Conservation (phyloP, 805 yeast species). For the Saturnispora serradocipensis region DNA sequence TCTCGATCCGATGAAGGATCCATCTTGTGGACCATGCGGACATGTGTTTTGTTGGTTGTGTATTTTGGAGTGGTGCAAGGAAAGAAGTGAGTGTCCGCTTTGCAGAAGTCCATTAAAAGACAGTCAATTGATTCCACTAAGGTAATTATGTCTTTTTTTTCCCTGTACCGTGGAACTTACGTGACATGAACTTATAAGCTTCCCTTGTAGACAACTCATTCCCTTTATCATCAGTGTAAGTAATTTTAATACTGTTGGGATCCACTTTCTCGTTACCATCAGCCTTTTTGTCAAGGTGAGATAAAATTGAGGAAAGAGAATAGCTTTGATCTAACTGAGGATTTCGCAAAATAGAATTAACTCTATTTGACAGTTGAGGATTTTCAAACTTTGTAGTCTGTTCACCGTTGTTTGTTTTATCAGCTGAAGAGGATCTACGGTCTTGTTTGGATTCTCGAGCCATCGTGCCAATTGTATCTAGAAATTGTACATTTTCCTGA, state of each 20-base stretch:
- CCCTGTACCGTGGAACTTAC: slow-evolving; percentile 62
- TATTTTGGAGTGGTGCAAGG: slow-evolving; percentile 81
- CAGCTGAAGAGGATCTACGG: background rate
- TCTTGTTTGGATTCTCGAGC: slow-evolving; percentile 14
- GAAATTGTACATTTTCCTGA: slow-evolving; percentile 31
- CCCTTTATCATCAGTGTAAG: slow-evolving; percentile 60
- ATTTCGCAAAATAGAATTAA: background rate
- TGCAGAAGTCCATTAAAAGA: slow-evolving; percentile 66
- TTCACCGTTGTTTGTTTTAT: background rate
- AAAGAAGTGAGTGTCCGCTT: slow-evolving; percentile 82
- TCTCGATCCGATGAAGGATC: slow-evolving; percentile 67
- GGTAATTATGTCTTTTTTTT: slow-evolving; percentile 21
- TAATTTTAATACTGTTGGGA: slow-evolving; percentile 38
- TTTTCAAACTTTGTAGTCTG: background rate
- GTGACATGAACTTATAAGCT: slow-evolving; percentile 71
- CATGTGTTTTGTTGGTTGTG: slow-evolving; percentile 92
- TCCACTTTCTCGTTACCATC: slow-evolving; percentile 8
- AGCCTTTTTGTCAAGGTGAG: slow-evolving; percentile 2
- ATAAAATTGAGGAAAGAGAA: slow-evolving; percentile 10
- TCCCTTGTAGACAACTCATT: slow-evolving; percentile 49
- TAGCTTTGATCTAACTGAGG: slow-evolving; percentile 1
- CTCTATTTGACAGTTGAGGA: background rate
- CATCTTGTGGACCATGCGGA: slow-evolving; percentile 84
- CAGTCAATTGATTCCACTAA: slow-evolving; percentile 53
- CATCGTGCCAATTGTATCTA: slow-evolving; percentile 11